Evolutionary conservation across 2,329 filamentous ascomycete genomes (phyloP).

Genomic region (Alternaria novae-zelandiae): DNA sequence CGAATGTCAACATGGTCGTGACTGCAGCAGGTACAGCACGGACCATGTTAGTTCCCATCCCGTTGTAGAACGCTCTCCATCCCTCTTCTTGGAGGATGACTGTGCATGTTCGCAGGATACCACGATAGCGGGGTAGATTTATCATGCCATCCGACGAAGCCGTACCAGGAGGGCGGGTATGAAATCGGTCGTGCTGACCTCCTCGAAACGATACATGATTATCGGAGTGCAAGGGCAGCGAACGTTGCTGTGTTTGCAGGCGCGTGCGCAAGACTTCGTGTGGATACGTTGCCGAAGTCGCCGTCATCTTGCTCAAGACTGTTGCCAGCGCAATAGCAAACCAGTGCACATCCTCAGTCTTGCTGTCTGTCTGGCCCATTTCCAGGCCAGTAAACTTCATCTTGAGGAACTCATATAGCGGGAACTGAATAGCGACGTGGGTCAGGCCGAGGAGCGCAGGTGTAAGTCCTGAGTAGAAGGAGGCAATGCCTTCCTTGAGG

Average conservation of each 20-base stretch:
- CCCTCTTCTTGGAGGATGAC: constrained; percentile 91
- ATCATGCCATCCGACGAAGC: constrained; percentile 65
- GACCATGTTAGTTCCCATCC: constrained; percentile 97
- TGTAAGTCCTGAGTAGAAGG: constrained; percentile 94
- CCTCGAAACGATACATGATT: constrained; percentile 60
- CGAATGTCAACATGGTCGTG: constrained; percentile 97
- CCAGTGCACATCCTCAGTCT: constrained; percentile 72
- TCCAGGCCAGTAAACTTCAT: constrained; percentile 86
- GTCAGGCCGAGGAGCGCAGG: constrained; percentile 90
- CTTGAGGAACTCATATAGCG: constrained; percentile 93
- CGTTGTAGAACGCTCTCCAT: constrained; percentile 95
- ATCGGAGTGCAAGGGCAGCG: constrained; percentile 55
- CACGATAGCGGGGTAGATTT: constrained; percentile 68
- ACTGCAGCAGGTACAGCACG: constrained; percentile 93
- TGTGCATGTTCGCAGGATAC: constrained; percentile 79
- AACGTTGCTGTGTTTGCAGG: constrained; percentile 88
- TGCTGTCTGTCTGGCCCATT: constrained; percentile 73
- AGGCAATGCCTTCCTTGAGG: constrained; percentile 80
- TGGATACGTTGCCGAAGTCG: constrained; percentile 93
- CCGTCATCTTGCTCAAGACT: constrained; percentile 91
- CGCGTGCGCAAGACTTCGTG: constrained; percentile 95
- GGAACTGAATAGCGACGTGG: constrained; percentile 97
- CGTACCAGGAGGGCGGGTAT: constrained; percentile 52
- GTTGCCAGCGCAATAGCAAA: constrained; percentile 85
- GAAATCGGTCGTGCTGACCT: constrained; percentile 46